Evolutionary conservation across 495 filamentous ascomycete genomes (phyloP).

Genomic region (Baudoinia panamericana): DNA sequence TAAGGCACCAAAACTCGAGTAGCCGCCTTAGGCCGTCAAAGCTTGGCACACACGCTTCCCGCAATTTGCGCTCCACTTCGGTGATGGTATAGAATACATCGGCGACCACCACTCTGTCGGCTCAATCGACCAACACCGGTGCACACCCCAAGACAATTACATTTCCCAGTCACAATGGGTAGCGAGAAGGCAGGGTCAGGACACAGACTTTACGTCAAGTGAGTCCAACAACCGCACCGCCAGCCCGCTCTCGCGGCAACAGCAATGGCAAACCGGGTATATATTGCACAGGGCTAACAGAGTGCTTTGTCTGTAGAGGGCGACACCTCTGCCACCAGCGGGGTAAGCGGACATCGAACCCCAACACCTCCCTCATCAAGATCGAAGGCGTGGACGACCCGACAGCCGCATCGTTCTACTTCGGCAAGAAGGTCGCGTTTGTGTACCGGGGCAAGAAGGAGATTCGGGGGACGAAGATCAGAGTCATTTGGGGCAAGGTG

Average conservation of each 20-base stretch:
- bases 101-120: not conserved
- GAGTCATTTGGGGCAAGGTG: constrained; percentile 98
- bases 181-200: constrained; percentile 2
- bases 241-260: constrained; percentile 25
- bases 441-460: constrained; percentile 90
- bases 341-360: constrained; percentile 38
- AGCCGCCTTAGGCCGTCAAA: too few relatives aligned
- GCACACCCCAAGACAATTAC: too few relatives aligned
- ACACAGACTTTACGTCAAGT: constrained; percentile 66
- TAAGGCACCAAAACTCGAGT: too few relatives aligned
- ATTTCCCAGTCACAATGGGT: constrained; percentile 19
- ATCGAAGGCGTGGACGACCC: constrained; percentile 88
- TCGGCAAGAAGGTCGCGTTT: constrained; percentile 92
- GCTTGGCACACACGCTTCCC: too few relatives aligned
- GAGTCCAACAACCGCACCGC: constrained; percentile 34
- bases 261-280: too few relatives aligned
- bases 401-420: constrained; percentile 76
- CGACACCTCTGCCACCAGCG: constrained; percentile 91
- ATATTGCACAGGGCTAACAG: constrained; percentile 18
- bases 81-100: too few relatives aligned
- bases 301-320: constrained; percentile 49
- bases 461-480: constrained; percentile 88
- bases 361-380: constrained; percentile 79
- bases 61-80: too few relatives aligned
- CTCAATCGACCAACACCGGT: not conserved